Conservation (phyloP, 306 rosid genomes). For the Vigna radiata region DNA sequence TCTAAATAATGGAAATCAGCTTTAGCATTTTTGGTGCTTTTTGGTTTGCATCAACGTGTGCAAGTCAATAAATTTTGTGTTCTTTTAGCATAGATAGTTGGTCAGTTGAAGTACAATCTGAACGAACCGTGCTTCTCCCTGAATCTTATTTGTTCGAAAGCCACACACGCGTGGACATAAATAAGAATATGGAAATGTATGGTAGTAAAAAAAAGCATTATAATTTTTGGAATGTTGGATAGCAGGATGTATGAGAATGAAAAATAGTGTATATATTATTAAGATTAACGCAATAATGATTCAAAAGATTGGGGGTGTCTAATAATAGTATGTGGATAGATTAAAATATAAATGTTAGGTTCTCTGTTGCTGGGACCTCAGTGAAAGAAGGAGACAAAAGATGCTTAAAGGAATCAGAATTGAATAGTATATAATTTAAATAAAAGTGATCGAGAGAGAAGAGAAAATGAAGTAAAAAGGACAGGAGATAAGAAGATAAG, state of each 20-base stretch:
- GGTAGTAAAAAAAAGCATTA: not conserved
- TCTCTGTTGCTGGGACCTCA: slow-evolving; percentile 48
- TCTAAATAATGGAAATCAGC: slow-evolving; percentile 45
- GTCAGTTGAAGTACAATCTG: slow-evolving; percentile 39
- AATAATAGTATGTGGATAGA: slow-evolving; percentile 4
- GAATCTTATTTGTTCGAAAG: slow-evolving; percentile 35
- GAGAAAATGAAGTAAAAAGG: slow-evolving; percentile 23
- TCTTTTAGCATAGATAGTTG: slow-evolving; percentile 19
- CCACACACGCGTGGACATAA: slow-evolving; percentile 7
- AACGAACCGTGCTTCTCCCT: slow-evolving; percentile 22
- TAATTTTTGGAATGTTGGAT: not conserved
- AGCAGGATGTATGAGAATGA: not conserved
- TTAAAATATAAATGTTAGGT: slow-evolving; percentile 37
- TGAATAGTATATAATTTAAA: not conserved
- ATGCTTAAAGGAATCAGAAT: slow-evolving; percentile 27
- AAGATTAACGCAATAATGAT: not conserved
- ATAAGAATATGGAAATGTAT: not conserved
- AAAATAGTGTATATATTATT: not conserved
- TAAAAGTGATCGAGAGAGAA: slow-evolving; percentile 1
- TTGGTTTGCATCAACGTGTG: slow-evolving; percentile 50
- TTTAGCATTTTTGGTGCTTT: slow-evolving; percentile 45
- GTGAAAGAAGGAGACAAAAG: slow-evolving; percentile 39
- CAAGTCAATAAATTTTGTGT: slow-evolving; percentile 41
- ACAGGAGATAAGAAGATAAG: slow-evolving; percentile 57
- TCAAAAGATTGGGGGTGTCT: slow-evolving; percentile 2